Evolutionary conservation across 2,329 filamentous ascomycete species (phyloP), one percentile per base, ranked within the genome.

Genomic region (Dactylellina parvicollis): DNA sequence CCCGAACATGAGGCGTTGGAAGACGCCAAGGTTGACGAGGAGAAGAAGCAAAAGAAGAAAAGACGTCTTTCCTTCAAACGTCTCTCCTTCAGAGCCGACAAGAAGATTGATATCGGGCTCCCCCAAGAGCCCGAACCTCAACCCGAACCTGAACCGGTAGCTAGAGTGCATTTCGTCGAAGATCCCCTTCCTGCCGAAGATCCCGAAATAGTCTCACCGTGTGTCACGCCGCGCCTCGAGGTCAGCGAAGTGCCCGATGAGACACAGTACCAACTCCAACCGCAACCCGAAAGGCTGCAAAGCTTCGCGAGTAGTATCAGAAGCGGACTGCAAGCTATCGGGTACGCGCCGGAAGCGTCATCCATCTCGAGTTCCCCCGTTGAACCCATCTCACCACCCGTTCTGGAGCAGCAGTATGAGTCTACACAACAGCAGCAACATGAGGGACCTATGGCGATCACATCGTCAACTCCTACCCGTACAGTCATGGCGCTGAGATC

Each of bases 291-390:
- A 28, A 65, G 59, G 65, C 52, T 38, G 18, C 67, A 72, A 55
- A 72, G 67, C 59, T 72, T 72, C 18, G 50, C 67, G 44, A 60
- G 67, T 72, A 72, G 67, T 60, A 57, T 72, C 60, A 72, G 67
- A 49, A 72, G 59, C 54, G 67, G 67, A 30, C 38, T 72, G 22
- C 67, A 72, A 46, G 64, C 67, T 32, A 72, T 72, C 52, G 67
- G 67, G 34, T 72, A 72, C 42, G 67, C 67, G 3, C 66, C 66
- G n/a, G 67, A 72, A 55, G 67, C 67, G 42, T 42, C 59, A 10
- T 59, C 67, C 2, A 30, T 72, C 16, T 50, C 59, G 20, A 65
- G 34, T 32, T 65, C 67, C 24, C 59, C 59, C 1, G 42, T 59
- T 16, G 67, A 72, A 10, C 42, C 47, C n/a, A 10, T n/a, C 2